These are phyloP conservation scores for Camellia lanceoleosa DNA, from an alignment of 148 eudicot species.

Conservation along the genomic window DNA sequence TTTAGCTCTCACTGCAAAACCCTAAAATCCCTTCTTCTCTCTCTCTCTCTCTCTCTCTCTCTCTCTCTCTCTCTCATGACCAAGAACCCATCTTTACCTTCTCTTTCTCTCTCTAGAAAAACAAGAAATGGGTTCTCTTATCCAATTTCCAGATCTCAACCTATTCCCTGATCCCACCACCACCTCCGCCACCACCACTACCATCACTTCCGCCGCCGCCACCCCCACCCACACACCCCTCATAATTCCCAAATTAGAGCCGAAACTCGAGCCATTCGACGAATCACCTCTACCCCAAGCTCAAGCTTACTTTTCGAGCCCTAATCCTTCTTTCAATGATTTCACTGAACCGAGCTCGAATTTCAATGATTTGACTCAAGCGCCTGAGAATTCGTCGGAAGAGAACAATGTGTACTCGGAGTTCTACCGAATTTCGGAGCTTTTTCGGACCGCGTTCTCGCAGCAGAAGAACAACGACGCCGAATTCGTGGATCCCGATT, in stretches of 20 bases:
- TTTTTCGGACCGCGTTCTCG: slow-evolving; percentile 38
- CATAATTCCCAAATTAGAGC: slow-evolving; percentile 46
- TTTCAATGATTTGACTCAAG: slow-evolving; percentile 17
- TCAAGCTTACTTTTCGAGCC: slow-evolving; percentile 4
- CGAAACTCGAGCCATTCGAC: slow-evolving; percentile 57
- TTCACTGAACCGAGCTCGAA: slow-evolving; percentile 16
- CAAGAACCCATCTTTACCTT: neutral
- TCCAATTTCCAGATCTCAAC: slow-evolving; percentile 49
- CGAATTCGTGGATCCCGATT: slow-evolving; percentile 27
- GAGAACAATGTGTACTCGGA: slow-evolving; percentile 45
- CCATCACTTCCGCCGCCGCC: neutral
- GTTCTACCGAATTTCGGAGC: slow-evolving; percentile 47
- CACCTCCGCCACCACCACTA: slow-evolving; percentile 7
- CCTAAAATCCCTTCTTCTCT: neutral
- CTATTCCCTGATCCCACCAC: slow-evolving; percentile 25
- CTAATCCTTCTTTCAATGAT: neutral
- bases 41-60: neutral
- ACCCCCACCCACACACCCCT: neutral
- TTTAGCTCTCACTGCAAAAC: neutral
- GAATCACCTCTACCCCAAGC: slow-evolving; percentile 26
- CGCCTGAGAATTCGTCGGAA: slow-evolving; percentile 2
- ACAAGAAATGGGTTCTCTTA: slow-evolving; percentile 41
- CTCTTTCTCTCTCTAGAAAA: neutral
- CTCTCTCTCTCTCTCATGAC: neutral
- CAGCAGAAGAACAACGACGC: slow-evolving; percentile 13